phyloP scores from a whole-genome alignment of 352 stramenopile species.

The Pythium rishiriense region DNA sequence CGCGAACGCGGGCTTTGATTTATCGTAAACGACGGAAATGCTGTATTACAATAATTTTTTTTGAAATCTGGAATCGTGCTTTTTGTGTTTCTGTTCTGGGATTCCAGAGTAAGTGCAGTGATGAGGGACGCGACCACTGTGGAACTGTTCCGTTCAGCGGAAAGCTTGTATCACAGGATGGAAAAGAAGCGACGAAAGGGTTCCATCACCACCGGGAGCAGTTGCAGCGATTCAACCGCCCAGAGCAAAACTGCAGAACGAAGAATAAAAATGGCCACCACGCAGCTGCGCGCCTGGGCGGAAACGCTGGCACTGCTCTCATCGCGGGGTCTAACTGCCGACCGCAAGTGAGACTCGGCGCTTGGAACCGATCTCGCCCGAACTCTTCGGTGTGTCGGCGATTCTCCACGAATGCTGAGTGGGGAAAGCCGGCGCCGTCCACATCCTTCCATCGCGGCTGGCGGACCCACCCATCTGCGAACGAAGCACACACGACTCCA shows the following conservation, averaged over 20 bases:
- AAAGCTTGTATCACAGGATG: background rate
- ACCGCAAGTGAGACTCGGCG: background rate
- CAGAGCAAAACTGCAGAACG: too few relatives aligned
- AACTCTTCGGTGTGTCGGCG: background rate
- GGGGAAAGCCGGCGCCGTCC: background rate
- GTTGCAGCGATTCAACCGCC: too few relatives aligned
- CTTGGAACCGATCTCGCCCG: background rate
- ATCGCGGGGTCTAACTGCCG: background rate
- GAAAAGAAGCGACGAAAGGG: background rate
- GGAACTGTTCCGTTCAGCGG: background rate
- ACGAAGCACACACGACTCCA: background rate
- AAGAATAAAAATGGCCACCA: background rate
- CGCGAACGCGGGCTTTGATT: conserved; percentile 95
- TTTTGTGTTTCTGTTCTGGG: background rate
- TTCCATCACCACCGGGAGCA: background rate
- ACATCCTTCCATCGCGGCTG: background rate
- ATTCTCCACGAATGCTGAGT: background rate
- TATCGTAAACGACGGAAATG: conserved; percentile 79
- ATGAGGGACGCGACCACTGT: background rate
- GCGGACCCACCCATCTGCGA: background rate
- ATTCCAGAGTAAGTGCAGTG: background rate
- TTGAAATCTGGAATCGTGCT: background rate
- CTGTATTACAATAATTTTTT: too few relatives aligned
- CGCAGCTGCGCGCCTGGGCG: background rate
- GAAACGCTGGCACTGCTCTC: background rate